Base-by-base conservation (phyloP, 768 basidiomycete genomes). In the Boletus vermiculosoides region DNA sequence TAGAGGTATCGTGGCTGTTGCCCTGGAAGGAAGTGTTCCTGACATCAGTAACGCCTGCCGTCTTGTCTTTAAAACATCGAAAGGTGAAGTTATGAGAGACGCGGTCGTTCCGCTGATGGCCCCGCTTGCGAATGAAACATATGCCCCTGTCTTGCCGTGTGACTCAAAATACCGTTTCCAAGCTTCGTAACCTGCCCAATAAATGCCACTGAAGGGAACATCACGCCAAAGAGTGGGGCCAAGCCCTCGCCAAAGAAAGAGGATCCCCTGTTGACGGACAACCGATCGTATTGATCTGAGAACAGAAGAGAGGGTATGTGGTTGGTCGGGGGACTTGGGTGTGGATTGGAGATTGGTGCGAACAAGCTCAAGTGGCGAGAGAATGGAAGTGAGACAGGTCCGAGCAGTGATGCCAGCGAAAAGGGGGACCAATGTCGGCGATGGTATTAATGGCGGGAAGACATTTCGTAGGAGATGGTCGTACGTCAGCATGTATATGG, bases 31-130 rank as follows among this genome's bases (percentile, higher is more conserved):
- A 10, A 76, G 67, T 4, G 85, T 68, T 10, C 78, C 68, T 10
- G 82, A 77, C 87, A 92, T 89, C 36, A 90, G 64, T 44, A 92
- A 76, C 4, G 94, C 87, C 68, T 99, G 97, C 50, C 92, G 78
- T 52, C 96, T 83, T 2, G 97, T 98, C 74, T 99, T 99, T 55
- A 98, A 79, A 22, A 98, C 94, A 68, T 99, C 97, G 68, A 98
- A 97, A 0, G 97, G 96, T 15, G 93, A 92, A 2, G 96, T 98
- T 55, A 96, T 59, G 28, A 97, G 74, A 1, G 95, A 93, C 11
- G 96, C 91, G 0, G 81, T 78, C 37, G 85, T 93, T 50, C 97
- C 97, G 62, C 92, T 93, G 50, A 87, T 73, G 9, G 94, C 94
- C 1, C 97, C 97, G 64, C 92, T 88, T n/a, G 87, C 72, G 70